Evolutionary conservation across 208 protist genomes (phyloP).

Genomic region (Acanthamoeba royreba): DNA sequence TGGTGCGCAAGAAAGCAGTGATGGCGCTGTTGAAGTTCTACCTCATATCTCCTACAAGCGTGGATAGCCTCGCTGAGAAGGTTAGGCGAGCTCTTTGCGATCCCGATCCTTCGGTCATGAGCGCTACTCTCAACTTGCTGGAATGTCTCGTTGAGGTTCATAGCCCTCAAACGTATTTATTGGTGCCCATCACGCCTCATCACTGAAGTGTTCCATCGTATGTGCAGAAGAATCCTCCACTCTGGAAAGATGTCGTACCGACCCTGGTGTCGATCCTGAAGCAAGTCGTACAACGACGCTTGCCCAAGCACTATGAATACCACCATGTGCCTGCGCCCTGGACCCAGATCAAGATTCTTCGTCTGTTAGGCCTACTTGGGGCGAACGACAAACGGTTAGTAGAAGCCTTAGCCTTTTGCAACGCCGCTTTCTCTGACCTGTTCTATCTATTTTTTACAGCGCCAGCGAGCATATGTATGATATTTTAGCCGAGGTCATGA

Average conservation of each 20-base stretch:
- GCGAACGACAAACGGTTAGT: slow-evolving; percentile 70
- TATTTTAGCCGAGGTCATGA: slow-evolving; percentile 86
- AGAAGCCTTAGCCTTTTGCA: slow-evolving; percentile 29
- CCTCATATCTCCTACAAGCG: slow-evolving; percentile 44
- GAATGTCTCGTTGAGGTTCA: slow-evolving; percentile 71
- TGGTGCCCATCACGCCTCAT: not conserved
- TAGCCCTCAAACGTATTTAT: not conserved
- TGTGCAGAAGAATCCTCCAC: slow-evolving; percentile 21
- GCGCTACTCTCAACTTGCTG: slow-evolving; percentile 85
- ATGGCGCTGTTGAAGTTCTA: slow-evolving; percentile 88
- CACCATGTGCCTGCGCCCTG: slow-evolving; percentile 95
- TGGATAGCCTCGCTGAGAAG: slow-evolving; percentile 54
- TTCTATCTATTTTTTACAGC: not conserved
- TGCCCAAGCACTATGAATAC: slow-evolving; percentile 92
- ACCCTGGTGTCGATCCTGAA: slow-evolving; percentile 91
- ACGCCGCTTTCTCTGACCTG: not conserved
- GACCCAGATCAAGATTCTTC: slow-evolving; percentile 93
- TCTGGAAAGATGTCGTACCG: slow-evolving; percentile 85
- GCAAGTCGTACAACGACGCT: slow-evolving; percentile 88
- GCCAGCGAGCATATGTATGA: slow-evolving; percentile 76
- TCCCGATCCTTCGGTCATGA: slow-evolving; percentile 94
- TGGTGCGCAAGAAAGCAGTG: slow-evolving; percentile 92
- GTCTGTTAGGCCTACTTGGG: slow-evolving; percentile 84
- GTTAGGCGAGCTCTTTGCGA: slow-evolving; percentile 90
- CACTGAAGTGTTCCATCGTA: not conserved